These are phyloP conservation scores for Puccinia sorghi DNA, from an alignment of 1,284 basidiomycete genomes.

Conservation along the genomic window DNA sequence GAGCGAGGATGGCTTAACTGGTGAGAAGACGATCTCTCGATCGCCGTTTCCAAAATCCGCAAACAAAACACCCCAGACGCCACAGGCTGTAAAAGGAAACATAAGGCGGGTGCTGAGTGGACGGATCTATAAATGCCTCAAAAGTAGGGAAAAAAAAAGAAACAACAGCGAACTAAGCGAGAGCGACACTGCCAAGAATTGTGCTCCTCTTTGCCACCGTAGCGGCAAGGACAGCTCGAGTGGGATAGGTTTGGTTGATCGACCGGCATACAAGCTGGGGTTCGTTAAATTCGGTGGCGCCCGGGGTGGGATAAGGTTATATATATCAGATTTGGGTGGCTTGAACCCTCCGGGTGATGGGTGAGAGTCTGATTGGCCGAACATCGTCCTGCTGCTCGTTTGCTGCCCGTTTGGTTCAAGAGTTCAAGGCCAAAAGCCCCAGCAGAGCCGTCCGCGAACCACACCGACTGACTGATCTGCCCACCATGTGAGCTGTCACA, in stretches of 20 bases:
- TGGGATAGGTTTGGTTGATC: conserved; percentile 41
- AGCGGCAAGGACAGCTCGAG: conserved; percentile 24
- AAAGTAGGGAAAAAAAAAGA: neutral
- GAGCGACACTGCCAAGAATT: conserved; percentile 32
- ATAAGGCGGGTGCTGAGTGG: no score
- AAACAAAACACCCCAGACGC: conserved; percentile 45
- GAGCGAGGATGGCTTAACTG: conserved; percentile 33
- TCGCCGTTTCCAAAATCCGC: conserved; percentile 47
- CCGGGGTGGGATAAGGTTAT: conserved; percentile 22
- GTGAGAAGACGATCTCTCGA: conserved; percentile 44
- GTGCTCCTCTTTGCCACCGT: conserved; percentile 48
- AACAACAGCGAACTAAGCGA: conserved; percentile 22
- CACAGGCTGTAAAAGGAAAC: neutral
- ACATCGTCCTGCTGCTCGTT: no score
- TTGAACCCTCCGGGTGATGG: neutral
- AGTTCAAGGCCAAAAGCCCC: no score
- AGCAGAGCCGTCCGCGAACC: no score
- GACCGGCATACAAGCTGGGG: conserved; percentile 34
- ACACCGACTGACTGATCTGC: no score
- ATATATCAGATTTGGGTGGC: neutral
- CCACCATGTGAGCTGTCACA: no score
- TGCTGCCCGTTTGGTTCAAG: no score
- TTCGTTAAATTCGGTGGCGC: conserved; percentile 38
- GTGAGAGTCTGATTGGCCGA: neutral
- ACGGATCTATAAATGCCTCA: neutral